These are phyloP conservation scores for Aspergillus wentii DNA, from an alignment of 495 filamentous ascomycete species.

Conservation along the genomic window DNA sequence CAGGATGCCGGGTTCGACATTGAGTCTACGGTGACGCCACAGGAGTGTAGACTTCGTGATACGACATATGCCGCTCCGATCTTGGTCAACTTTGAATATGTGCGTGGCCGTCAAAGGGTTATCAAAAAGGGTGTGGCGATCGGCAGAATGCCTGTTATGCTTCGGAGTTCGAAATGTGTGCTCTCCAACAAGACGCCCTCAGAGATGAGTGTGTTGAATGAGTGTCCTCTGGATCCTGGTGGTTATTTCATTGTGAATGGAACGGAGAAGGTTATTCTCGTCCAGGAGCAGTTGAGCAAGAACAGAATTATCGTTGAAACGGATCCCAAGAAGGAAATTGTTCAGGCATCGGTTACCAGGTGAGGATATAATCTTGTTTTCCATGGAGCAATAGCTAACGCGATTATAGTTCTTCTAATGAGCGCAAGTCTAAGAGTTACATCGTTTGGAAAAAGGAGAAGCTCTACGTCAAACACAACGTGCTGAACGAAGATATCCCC, in stretches of 20 bases:
- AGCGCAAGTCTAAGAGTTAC: constrained; percentile 95
- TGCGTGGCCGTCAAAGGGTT: constrained; percentile 67
- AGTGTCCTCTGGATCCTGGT: constrained; percentile 93
- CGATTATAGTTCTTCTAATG: constrained; percentile 78
- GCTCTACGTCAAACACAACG: constrained; percentile 87
- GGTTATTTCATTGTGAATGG: constrained; percentile 98
- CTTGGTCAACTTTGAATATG: constrained; percentile 81
- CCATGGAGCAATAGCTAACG: constrained; percentile 1
- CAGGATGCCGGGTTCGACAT: constrained; percentile 51
- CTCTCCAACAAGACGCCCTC: constrained; percentile 72
- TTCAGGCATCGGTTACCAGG: constrained; percentile 94
- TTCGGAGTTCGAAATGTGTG: constrained; percentile 89
- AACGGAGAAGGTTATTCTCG: constrained; percentile 96
- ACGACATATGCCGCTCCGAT: constrained; percentile 94
- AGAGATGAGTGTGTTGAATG: constrained; percentile 82
- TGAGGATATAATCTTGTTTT: constrained; percentile 14
- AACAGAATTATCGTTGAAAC: constrained; percentile 96
- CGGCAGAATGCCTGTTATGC: constrained; percentile 91
- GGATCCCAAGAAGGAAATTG: constrained; percentile 80
- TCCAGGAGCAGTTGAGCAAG: constrained; percentile 97
- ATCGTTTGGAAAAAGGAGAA: constrained; percentile 88
- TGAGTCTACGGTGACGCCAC: constrained; percentile 64
- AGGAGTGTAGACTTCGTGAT: constrained; percentile 93
- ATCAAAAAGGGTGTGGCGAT: constrained; percentile 68
- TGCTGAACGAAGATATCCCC: constrained; percentile 84